Evolutionary conservation across 2,329 filamentous ascomycete genomes (phyloP).

Genomic region (Aspergillus udagawae): DNA sequence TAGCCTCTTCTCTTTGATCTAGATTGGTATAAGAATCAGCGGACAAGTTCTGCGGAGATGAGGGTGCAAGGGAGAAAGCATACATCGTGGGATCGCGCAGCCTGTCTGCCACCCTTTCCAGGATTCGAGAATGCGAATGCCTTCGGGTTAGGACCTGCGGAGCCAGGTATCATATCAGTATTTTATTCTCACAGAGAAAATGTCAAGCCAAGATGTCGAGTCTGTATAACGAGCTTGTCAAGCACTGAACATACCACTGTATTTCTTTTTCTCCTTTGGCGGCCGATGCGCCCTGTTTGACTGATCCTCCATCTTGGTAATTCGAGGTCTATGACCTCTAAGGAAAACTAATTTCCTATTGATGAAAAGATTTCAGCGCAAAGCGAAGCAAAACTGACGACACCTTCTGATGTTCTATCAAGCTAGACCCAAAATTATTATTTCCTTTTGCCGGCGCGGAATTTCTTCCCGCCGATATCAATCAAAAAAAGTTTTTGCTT

Average conservation of each 20-base stretch:
- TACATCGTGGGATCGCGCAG: constrained; percentile 54
- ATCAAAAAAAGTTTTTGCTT: constrained; percentile 11
- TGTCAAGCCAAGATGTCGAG: not conserved
- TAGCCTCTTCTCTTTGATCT: constrained; percentile 92
- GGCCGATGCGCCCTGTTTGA: constrained; percentile 79
- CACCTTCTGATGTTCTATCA: constrained; percentile 13
- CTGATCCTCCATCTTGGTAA: constrained; percentile 69
- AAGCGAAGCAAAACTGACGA: constrained; percentile 8
- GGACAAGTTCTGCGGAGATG: not conserved
- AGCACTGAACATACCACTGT: constrained; percentile 48
- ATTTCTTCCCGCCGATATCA: constrained; percentile 18
- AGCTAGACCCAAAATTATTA: constrained; percentile 32
- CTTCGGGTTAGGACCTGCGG: constrained; percentile 73
- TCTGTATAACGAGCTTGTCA: not conserved
- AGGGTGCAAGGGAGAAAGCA: constrained; percentile 10
- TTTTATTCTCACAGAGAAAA: not conserved
- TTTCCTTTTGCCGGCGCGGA: constrained; percentile 25
- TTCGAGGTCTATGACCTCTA: constrained; percentile 26
- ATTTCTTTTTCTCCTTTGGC: constrained; percentile 83
- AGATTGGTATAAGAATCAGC: constrained; percentile 16
- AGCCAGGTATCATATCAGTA: constrained; percentile 5
- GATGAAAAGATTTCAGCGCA: constrained; percentile 12
- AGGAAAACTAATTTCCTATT: constrained; percentile 10
- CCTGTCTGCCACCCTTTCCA: constrained; percentile 70
- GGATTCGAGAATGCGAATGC: constrained; percentile 83